Percentiles rank a stretch among this genome's conserved stretches.
Evolutionary conservation across 768 basidiomycete species (phyloP).

Genomic region (Amanita pallidorosea): DNA sequence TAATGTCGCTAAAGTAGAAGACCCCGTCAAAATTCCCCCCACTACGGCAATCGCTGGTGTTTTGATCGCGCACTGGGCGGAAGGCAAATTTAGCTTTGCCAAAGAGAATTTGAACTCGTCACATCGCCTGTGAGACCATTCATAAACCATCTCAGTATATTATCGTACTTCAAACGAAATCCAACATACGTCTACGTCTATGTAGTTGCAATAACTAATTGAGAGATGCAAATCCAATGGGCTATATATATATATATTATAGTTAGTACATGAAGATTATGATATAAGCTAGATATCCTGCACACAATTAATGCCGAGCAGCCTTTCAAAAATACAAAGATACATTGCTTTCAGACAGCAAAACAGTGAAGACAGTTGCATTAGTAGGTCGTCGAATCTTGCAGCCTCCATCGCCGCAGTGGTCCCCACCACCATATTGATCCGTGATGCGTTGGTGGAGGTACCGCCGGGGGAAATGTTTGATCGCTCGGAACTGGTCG

Average conservation of each 20-base stretch:
- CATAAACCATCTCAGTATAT: constrained; percentile 5
- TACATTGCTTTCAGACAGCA: background rate
- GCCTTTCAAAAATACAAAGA: background rate
- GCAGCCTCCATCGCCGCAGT: constrained; percentile 59
- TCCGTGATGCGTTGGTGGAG: constrained; percentile 6
- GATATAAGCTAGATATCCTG: background rate
- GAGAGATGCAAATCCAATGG: background rate
- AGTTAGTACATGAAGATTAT: no score
- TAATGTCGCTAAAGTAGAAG: constrained; percentile 19
- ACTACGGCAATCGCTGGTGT: constrained; percentile 75
- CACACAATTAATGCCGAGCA: background rate
- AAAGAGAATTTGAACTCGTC: constrained; percentile 4
- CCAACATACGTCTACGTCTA: background rate
- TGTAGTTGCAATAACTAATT: background rate
- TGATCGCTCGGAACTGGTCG: background rate
- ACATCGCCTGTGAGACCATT: constrained; percentile 9
- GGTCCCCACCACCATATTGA: constrained; percentile 83
- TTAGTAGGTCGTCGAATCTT: constrained; percentile 66
- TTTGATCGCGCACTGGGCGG: constrained; percentile 73
- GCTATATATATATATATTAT: background rate
- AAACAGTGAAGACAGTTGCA: background rate
- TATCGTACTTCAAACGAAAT: background rate
- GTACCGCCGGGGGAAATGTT: constrained; percentile 1
- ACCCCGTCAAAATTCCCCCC: constrained; percentile 68
- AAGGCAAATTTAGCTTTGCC: constrained; percentile 37